Percentiles rank a stretch among this genome's conserved stretches.
These are phyloP conservation scores for Cordyceps pruinosa DNA, from an alignment of 2,329 filamentous ascomycete species.

Conservation along the genomic window DNA sequence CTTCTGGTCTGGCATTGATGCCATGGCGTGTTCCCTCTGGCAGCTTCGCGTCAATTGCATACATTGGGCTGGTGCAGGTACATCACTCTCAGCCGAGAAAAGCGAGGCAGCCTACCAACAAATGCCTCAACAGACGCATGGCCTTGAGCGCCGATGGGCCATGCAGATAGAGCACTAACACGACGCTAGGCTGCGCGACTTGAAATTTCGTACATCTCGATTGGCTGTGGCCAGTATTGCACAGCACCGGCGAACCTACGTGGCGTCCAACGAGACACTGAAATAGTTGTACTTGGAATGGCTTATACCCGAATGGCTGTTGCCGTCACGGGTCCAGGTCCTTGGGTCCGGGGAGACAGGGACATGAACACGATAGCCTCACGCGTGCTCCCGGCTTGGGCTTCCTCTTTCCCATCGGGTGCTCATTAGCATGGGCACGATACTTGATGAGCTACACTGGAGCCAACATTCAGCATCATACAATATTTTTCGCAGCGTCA, in stretches of 20 bases:
- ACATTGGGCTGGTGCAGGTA: not conserved
- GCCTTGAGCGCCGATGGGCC: not conserved
- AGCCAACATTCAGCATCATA: too few relatives aligned
- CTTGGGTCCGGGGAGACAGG: too few relatives aligned
- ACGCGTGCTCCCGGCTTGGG: not conserved
- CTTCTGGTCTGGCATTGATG: not conserved
- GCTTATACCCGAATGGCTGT: slow-evolving; percentile 7
- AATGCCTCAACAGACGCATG: slow-evolving; percentile 3
- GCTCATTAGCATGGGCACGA: not conserved
- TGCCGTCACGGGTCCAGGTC: too few relatives aligned
- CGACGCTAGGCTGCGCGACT: slow-evolving; percentile 3
- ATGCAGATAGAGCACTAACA: not conserved
- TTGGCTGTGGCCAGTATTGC: not conserved
- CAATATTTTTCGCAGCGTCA: too few relatives aligned
- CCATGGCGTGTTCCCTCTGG: not conserved
- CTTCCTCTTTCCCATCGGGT: too few relatives aligned
- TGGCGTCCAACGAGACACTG: slow-evolving; percentile 3
- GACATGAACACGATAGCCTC: not conserved
- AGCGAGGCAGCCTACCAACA: not conserved
- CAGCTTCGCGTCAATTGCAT: not conserved
- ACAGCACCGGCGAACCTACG: not conserved
- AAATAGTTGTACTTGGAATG: slow-evolving; percentile 2
- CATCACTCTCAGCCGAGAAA: not conserved
- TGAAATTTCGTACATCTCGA: slow-evolving; percentile 10
- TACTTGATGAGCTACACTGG: not conserved